Evolutionary conservation across 257 asterid genomes (phyloP), one percentile per base, ranked within the genome.

Genomic region (Solanum chiquidenum): DNA sequence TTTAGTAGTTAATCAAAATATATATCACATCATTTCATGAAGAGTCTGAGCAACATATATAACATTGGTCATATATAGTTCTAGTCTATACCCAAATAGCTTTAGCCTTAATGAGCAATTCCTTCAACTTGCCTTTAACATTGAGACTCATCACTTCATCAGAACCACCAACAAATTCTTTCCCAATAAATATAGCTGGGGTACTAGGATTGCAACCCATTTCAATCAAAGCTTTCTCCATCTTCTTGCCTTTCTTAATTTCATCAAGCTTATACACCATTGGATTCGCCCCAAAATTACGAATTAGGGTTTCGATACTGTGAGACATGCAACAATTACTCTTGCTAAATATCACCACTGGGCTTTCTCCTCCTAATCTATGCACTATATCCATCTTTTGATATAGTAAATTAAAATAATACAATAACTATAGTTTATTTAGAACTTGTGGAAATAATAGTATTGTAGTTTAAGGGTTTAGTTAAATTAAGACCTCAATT

Each of bases 301-400:
- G 83, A 76, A 88, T 87, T 33, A 91, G 77, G 20, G 88, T 89
- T 88, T 87, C 86, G 7, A 91, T 79, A 69, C 72, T 83, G 68
- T 91, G 83, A 87, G 90, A 89, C n/a, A 91, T 87, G 40, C 90
- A 88, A 40, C 92, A 91, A 74, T 21, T 87, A 76, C 89, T 91
- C 87, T 89, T 91, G 89, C 90, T 89, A 76, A 91, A 91, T 89
- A 91, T 89, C 80, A 91, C 93, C 25, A 91, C 87, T 3, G 91
- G 91, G 55, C 84, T 91, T 83, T 89, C 87, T 25, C 64, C 86
- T 42, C 86, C 93, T 66, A 89, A 60, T 33, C 62, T 83, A 80
- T 3, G 86, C 34, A 91, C 89, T 27, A n/a, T 84, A 34, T 89
- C 92, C 92, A 90, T 71, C 25, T 16, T 31, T 68, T 44, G 83